Percentiles rank a stretch among this genome's conserved stretches.
phyloP scores from a whole-genome alignment of 2,329 filamentous ascomycete genomes.

The Raffaelea ambrosiae region DNA sequence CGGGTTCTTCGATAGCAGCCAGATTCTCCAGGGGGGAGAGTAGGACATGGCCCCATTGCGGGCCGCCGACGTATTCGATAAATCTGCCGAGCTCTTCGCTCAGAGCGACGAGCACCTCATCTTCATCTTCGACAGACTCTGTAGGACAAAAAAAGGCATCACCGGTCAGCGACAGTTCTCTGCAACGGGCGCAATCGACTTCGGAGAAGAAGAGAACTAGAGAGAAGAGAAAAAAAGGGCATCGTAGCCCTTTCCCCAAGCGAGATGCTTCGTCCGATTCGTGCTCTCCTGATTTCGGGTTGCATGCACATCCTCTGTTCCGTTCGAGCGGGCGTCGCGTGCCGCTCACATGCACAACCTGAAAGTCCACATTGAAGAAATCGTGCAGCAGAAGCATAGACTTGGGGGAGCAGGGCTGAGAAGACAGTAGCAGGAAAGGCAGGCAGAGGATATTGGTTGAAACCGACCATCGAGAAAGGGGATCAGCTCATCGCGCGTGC shows the following conservation, averaged over 20 bases:
- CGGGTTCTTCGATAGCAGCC: conserved; percentile 94
- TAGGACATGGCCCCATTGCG: conserved; percentile 90
- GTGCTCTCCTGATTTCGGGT: no score
- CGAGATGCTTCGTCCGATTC: no score
- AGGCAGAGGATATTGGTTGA: conserved; percentile 6
- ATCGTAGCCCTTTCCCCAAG: no score
- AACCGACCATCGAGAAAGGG: conserved; percentile 93
- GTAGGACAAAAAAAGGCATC: conserved; percentile 10
- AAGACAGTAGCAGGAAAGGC: neutral
- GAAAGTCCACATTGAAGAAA: neutral
- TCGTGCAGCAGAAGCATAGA: neutral
- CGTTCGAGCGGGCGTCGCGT: no score
- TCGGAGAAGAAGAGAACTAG: no score
- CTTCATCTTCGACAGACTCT: conserved; percentile 99
- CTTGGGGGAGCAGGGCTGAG: neutral
- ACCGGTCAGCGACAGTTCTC: conserved; percentile 1
- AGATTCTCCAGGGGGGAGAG: conserved; percentile 96
- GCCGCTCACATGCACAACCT: neutral
- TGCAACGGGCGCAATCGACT: no score
- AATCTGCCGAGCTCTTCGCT: conserved; percentile 96
- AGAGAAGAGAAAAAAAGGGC: no score
- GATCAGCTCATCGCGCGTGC: conserved; percentile 96
- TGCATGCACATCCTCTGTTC: no score
- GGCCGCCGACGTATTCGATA: conserved; percentile 93
- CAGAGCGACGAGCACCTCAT: conserved; percentile 92